phyloP scores from a whole-genome alignment of 176 grass and related monocot species.

The Dendrocalamus sinicus region DNA sequence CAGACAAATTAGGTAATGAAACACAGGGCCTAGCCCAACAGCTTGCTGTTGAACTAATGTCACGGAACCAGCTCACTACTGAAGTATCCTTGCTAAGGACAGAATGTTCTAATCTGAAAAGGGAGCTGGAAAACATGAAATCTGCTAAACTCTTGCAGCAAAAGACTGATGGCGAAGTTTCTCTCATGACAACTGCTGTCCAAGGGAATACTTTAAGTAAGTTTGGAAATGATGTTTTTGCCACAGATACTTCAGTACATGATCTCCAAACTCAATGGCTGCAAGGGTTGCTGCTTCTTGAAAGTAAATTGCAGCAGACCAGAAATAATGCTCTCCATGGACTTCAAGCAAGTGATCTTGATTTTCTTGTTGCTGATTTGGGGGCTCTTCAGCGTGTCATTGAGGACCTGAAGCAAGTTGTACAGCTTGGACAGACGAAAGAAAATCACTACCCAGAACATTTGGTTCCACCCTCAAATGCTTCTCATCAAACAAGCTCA shows the following conservation, averaged over 20 bases:
- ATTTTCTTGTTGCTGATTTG: constrained; percentile 82
- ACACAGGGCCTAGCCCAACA: constrained; percentile 71
- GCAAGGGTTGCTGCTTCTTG: constrained; percentile 70
- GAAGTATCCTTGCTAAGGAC: constrained; percentile 82
- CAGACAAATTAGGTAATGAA: constrained; percentile 73
- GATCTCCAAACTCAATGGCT: constrained; percentile 66
- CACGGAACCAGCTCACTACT: constrained; percentile 68
- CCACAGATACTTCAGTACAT: constrained; percentile 41
- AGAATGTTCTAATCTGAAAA: constrained; percentile 81
- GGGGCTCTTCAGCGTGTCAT: constrained; percentile 72
- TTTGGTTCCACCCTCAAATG: constrained; percentile 41
- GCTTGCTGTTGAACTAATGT: constrained; percentile 79
- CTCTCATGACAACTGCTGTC: constrained; percentile 16
- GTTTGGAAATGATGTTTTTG: constrained; percentile 46
- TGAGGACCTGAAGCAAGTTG: constrained; percentile 75
- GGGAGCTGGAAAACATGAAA: constrained; percentile 80
- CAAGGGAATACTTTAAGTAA: constrained; percentile 38
- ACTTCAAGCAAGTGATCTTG: constrained; percentile 75
- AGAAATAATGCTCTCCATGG: constrained; percentile 80
- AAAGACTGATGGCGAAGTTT: constrained; percentile 43
- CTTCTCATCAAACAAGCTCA: constrained; percentile 37
- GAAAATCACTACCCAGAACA: constrained; percentile 48
- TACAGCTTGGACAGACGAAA: constrained; percentile 45
- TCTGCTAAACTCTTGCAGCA: constrained; percentile 58
- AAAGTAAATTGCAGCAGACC: constrained; percentile 89